Percentiles rank a stretch among this genome's conserved stretches.
Conservation (phyloP, 306 rosid genomes). For the Calophaca sinica region DNA sequence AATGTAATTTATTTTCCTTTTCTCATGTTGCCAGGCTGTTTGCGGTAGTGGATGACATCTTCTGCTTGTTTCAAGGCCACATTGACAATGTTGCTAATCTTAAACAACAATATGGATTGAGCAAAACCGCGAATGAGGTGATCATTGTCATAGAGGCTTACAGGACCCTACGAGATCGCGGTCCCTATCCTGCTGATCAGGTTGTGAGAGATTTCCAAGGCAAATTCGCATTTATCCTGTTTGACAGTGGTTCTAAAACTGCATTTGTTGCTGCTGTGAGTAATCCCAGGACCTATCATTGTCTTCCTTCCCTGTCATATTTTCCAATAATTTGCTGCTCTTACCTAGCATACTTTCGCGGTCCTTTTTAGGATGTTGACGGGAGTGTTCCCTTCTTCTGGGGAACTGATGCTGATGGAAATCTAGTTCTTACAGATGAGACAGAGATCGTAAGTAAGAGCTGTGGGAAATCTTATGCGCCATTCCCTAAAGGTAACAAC, state of each 20-base stretch:
- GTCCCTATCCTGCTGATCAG: constrained; percentile 93
- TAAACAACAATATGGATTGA: constrained; percentile 95
- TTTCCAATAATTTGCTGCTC: constrained; percentile 15
- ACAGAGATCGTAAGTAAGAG: constrained; percentile 66
- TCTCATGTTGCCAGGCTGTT: constrained; percentile 65
- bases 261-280: constrained; percentile 81
- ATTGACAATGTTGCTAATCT: constrained; percentile 79
- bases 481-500: constrained; percentile 89
- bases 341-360: constrained; percentile 30
- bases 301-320: constrained; percentile 4
- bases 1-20: neutral
- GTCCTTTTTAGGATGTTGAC: constrained; percentile 70
- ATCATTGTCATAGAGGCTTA: constrained; percentile 89
- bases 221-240: constrained; percentile 83
- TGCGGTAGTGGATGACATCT: constrained; percentile 97
- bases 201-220: constrained; percentile 98
- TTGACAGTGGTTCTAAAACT: constrained; percentile 72
- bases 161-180: constrained; percentile 93
- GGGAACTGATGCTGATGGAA: constrained; percentile 95
- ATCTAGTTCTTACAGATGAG: constrained; percentile 82
- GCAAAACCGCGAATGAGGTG: constrained; percentile 86
- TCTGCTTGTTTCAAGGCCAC: constrained; percentile 97
- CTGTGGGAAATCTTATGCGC: constrained; percentile 93
- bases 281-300: constrained; percentile 34
- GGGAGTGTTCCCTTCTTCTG: constrained; percentile 89